Conservation (phyloP, 441 rosid species). For the Syzygium malaccense region DNA sequence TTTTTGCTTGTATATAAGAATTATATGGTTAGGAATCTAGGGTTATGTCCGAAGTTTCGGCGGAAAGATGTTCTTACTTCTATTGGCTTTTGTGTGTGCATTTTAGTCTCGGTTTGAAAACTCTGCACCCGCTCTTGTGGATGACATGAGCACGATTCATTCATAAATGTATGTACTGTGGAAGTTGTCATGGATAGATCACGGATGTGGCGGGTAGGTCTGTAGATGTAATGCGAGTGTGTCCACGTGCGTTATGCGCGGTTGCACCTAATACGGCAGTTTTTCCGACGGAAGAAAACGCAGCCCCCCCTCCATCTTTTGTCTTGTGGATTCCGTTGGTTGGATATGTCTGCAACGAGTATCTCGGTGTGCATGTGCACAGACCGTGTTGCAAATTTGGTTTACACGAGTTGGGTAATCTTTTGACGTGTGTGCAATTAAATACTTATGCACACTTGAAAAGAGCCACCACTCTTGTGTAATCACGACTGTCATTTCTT, state of each 20-base stretch:
- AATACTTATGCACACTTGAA: background rate
- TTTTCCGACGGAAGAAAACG: background rate
- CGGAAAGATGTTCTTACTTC: background rate
- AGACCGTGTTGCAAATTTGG: background rate
- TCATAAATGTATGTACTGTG: background rate
- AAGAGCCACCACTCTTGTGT: background rate
- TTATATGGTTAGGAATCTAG: background rate
- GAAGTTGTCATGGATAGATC: background rate
- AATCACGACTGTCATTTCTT: background rate
- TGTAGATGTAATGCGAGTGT: background rate
- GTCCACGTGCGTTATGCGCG: accelerated
- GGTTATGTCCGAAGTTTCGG: background rate
- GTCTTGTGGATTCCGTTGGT: background rate
- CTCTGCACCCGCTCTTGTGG: background rate
- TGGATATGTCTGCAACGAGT: background rate
- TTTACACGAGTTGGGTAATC: background rate
- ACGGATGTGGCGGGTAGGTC: background rate
- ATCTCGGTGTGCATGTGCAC: background rate
- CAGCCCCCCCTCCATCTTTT: background rate
- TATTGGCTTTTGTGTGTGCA: background rate
- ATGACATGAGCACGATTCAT: background rate
- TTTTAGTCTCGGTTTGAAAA: background rate
- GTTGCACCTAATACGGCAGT: background rate
- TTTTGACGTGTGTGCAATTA: background rate
- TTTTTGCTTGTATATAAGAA: background rate